Conservation (phyloP, 176 grass and related monocot species). For the Metroxylon sagu region DNA sequence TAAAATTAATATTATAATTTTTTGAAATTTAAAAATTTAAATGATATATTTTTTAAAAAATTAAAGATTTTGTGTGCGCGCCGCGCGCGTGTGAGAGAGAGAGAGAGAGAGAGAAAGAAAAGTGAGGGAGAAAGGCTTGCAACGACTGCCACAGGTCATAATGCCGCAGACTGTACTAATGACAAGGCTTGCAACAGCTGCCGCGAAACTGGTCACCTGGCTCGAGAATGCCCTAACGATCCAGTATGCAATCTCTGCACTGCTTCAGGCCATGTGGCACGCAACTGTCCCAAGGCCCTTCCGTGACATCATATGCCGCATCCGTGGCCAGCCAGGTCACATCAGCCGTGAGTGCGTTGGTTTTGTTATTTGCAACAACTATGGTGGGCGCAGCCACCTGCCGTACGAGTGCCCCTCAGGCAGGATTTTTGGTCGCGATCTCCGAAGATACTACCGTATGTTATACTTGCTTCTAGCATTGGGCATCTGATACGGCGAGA, state of each 20-base stretch:
- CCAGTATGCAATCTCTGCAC: constrained; percentile 82
- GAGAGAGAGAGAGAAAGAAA: no score
- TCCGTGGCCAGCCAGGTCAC: constrained; percentile 64
- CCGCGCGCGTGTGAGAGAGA: no score
- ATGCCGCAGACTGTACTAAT: constrained; percentile 64
- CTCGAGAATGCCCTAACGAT: constrained; percentile 77
- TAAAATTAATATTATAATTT: no score
- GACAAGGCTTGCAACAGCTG: constrained; percentile 91
- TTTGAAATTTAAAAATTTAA: no score
- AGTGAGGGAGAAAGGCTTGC: no score
- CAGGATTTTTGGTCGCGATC: constrained; percentile 46
- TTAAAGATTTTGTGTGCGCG: no score
- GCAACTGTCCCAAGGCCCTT: constrained; percentile 59
- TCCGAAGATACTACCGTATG: constrained; percentile 44
- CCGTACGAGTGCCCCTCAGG: constrained; percentile 70
- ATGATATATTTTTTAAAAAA: no score
- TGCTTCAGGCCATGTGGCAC: constrained; percentile 66
- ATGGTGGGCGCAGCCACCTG: constrained; percentile 76
- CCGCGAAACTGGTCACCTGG: constrained; percentile 70
- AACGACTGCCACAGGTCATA: constrained; percentile 85
- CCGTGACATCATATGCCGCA: constrained; percentile 46
- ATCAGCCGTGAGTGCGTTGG: constrained; percentile 59
- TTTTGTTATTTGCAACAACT: constrained; percentile 62
- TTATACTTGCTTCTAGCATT: not conserved
- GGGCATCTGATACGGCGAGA: no score